These are phyloP conservation scores for Lachnellula arida DNA, from an alignment of 2,329 filamentous ascomycete genomes.

Conservation along the genomic window DNA sequence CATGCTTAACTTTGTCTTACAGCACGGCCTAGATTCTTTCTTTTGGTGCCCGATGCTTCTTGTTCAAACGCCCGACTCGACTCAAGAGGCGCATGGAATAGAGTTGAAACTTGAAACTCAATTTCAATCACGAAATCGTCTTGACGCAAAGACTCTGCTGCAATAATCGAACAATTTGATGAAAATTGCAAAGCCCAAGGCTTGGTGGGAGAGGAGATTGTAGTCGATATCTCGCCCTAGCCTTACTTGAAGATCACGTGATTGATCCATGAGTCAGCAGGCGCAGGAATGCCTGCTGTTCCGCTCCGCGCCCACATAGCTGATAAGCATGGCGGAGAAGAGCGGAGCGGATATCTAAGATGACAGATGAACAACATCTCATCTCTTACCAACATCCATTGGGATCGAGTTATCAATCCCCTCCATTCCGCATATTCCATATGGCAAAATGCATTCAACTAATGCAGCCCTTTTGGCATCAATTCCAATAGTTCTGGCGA, in stretches of 20 bases:
- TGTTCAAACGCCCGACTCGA: conserved; percentile 8
- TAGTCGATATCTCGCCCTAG: too few species aligned
- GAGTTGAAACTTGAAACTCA: not conserved
- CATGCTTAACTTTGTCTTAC: not conserved
- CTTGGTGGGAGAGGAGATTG: too few species aligned
- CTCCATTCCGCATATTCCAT: conserved; percentile 19
- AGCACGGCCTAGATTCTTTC: conserved; percentile 2
- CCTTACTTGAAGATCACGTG: not conserved
- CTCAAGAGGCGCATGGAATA: not conserved
- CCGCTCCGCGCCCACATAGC: too few species aligned
- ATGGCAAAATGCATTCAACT: conserved; percentile 31
- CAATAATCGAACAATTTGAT: too few species aligned
- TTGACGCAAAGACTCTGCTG: not conserved
- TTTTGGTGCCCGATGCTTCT: conserved; percentile 12
- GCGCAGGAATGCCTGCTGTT: too few species aligned
- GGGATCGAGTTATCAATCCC: not conserved
- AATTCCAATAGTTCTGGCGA: conserved; percentile 40
- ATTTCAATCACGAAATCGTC: not conserved
- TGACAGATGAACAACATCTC: not conserved
- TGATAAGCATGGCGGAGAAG: too few species aligned
- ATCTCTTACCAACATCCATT: not conserved
- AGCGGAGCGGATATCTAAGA: not conserved
- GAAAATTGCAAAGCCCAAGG: too few species aligned
- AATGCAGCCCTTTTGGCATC: conserved; percentile 26
- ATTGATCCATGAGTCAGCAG: too few species aligned